Evolutionary conservation across 225 moss, liverwort and hornwort genomes (phyloP), one percentile per base, ranked within the genome.

Genomic region (Pseudisothecium myosuroides): DNA sequence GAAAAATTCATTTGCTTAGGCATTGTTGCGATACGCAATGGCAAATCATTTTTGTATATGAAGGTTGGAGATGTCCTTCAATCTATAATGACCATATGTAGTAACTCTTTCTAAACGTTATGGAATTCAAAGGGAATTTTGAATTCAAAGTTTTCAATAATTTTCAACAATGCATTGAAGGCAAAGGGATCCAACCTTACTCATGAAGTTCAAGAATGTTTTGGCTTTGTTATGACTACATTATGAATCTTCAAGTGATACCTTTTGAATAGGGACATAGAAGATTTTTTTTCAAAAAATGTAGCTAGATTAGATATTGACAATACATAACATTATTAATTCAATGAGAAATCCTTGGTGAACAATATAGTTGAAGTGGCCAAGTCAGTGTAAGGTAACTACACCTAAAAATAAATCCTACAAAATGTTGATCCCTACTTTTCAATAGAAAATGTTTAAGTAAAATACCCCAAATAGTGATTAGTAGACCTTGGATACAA

Each of bases 361-460:
- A 76, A 23, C 3, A 76, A 21, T 50, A 5, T 76, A 52, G 8
- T 50, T 21, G 34, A 76, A 9, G 26, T 3, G 2, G 24, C n/a
- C n/a, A n/a, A n/a, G n/a, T n/a, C n/a, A n/a, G 0, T 26, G 1
- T 15, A 14, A 24, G 6, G 1, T 39, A 22, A 14, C 1, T 69
- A 39, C 23, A 69, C 6, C 39, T 39, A 69, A 23, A 69, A 39
- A 8, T 4, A 39, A 39, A 24, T 3, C 39, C 7, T 69, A 22
- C 12, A 39, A 24, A 24, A 14, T 14, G 5, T 69, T 24, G 13
- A 39, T 24, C 24, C 14, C 24, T 39, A 4, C 5, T 14, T 39
- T 39, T 24, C 8, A 24, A 27, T 27, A 3, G 9, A 72, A 72
- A 43, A 8, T 15, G 24, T 14, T 13, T 39, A 69, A 71, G 5